Conservation (phyloP, 768 basidiomycete species). For the Amanita brunnescens region DNA sequence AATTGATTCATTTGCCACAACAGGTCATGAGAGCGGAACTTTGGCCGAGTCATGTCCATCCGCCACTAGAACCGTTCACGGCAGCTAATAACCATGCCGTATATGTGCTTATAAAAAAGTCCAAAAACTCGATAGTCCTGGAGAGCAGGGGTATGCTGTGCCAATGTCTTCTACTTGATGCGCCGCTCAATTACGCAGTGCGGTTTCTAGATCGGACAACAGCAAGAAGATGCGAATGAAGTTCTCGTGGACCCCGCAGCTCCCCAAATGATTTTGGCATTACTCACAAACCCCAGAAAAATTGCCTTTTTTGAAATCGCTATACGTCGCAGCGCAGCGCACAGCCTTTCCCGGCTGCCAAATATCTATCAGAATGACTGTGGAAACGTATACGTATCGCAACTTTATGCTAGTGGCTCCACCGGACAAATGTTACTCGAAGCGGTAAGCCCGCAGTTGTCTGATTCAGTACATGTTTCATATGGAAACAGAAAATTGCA, state of each 20-base stretch:
- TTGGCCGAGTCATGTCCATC: background rate
- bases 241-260: too few species aligned
- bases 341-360: too few species aligned
- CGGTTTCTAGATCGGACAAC: too few species aligned
- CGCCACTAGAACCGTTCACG: background rate
- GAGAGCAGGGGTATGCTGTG: too few species aligned
- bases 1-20: background rate
- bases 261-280: too few species aligned
- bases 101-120: background rate
- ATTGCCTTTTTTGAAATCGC: too few species aligned
- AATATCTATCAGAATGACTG: background rate
- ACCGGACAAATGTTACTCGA: background rate
- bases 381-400: background rate
- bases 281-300: too few species aligned
- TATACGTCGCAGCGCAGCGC: too few species aligned
- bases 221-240: too few species aligned
- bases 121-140: too few species aligned
- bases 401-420: background rate
- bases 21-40: background rate
- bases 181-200: too few species aligned
- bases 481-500: background rate
- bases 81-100: background rate
- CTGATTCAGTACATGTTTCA: background rate
- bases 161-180: too few species aligned
- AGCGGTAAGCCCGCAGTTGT: background rate